Evolutionary conservation across 2,329 filamentous ascomycete genomes (phyloP), one percentile per base, ranked within the genome.

Genomic region (Fusarium setosum): DNA sequence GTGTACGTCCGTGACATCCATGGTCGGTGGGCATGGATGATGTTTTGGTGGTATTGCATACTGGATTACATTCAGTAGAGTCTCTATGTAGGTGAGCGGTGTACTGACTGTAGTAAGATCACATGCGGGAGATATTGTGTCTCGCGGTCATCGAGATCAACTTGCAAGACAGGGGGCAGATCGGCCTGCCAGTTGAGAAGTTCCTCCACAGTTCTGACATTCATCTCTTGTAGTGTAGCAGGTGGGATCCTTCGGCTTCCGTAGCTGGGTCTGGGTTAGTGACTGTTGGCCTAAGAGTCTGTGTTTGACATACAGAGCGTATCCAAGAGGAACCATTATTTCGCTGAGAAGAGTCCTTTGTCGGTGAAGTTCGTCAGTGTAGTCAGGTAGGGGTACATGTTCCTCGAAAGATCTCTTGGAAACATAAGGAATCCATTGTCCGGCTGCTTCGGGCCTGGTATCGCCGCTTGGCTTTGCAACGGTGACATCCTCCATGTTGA

Each of bases 41-140:
- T 63, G 29, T 64, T 72, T 38, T 72, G 70, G 44, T 72, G 63
- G 24, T 72, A 73, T 59, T 73, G 71, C 72, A 73, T 73, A 40
- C 72, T 73, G 18, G 3, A 6, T 6, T 2, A 32, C 6, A 18
- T 15, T 52, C 3, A 48, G 38, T 8, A 15, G 10, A 3, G 4
- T 20, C 7, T 6, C 3, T 4, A 17, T 12, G 6, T 26, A 11
- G 10, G 20, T 8, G 21, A 3, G 10, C 5, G 26, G 23, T 45
- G n/a, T 23, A 32, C 66, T 21, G 17, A 71, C 71, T 73, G 71
- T 11, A 73, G 41, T 10, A 71, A 31, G 20, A 73, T 49, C n/a
- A 70, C 67, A 15, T 72, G 68, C 8, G 71, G 71, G 11, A 73
- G 62, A n/a, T 65, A 61, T 26, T 42, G 11, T 4, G 56, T 57